These are phyloP conservation scores for Bacterosira constricta DNA, from an alignment of 108 stramenopile genomes.

Conservation along the genomic window DNA sequence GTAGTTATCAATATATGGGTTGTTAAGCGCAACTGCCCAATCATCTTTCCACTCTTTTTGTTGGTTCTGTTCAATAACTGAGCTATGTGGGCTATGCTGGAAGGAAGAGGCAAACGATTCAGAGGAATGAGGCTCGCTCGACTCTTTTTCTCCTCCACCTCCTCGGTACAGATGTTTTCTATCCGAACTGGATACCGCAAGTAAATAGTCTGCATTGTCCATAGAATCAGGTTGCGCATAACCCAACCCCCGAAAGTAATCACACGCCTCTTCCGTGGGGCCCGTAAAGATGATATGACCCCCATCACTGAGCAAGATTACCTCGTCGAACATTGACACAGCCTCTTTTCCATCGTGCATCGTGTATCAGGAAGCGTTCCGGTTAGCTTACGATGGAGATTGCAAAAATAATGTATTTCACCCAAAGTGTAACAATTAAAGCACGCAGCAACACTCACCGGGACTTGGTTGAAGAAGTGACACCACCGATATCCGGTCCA, in stretches of 20 bases:
- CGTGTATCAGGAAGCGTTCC: no score
- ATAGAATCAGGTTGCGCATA: constrained; percentile 55
- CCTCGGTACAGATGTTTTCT: constrained; percentile 39
- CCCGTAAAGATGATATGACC: constrained; percentile 71
- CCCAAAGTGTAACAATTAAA: no score
- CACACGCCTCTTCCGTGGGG: constrained; percentile 48
- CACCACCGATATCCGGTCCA: constrained; percentile 53
- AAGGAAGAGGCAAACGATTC: neutral
- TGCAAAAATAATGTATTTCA: no score
- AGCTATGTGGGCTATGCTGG: neutral
- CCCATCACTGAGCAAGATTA: constrained; percentile 61
- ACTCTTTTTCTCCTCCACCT: constrained; percentile 18
- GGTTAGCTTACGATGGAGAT: no score
- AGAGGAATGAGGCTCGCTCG: neutral
- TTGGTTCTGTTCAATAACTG: neutral
- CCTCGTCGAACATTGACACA: constrained; percentile 73
- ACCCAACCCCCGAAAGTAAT: constrained; percentile 52
- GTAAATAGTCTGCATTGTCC: constrained; percentile 66
- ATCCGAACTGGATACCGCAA: constrained; percentile 48
- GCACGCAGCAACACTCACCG: no score
- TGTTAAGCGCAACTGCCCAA: neutral
- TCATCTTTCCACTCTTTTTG: constrained; percentile 5
- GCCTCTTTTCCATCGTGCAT: no score
- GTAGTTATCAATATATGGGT: constrained; percentile 5
- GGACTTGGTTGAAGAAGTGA: constrained; percentile 81